Conservation (phyloP, 2,329 filamentous ascomycete genomes). For the Curvularia spicifera region DNA sequence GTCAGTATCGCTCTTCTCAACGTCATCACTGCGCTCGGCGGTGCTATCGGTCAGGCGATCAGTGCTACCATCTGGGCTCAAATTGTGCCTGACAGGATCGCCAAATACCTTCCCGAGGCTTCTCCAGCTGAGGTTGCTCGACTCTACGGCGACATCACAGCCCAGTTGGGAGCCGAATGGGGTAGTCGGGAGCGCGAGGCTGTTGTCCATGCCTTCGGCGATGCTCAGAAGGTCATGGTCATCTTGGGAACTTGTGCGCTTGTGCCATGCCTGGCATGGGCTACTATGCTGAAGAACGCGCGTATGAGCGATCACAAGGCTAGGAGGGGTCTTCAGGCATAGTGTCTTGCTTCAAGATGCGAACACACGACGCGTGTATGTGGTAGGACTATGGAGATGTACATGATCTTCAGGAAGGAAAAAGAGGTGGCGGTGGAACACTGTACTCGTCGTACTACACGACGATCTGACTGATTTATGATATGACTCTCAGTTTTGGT, state of each 20-base stretch:
- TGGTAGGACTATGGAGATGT: not conserved
- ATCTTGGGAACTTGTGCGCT: slow-evolving; percentile 39
- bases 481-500: not conserved
- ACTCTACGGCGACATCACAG: slow-evolving; percentile 53
- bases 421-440: not conserved
- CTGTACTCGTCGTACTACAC: not conserved
- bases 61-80: slow-evolving; percentile 68
- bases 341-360: not conserved
- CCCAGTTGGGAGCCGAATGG: slow-evolving; percentile 60
- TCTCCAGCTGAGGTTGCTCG: slow-evolving; percentile 10
- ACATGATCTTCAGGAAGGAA: not conserved
- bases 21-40: slow-evolving; percentile 62
- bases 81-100: slow-evolving; percentile 54
- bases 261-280: slow-evolving; percentile 31
- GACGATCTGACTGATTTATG: not conserved
- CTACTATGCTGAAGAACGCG: slow-evolving; percentile 30
- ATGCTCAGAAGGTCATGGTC: slow-evolving; percentile 41
- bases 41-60: slow-evolving; percentile 54
- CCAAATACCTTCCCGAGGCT: slow-evolving; percentile 25
- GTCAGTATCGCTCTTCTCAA: slow-evolving; percentile 55
- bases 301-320: slow-evolving; percentile 21
- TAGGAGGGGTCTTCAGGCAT: slow-evolving; percentile 21
- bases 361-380: not conserved
- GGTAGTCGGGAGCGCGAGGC: slow-evolving; percentile 56
- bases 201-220: slow-evolving; percentile 41